These are phyloP conservation scores for Zasmidium angulare DNA, from an alignment of 2,329 filamentous ascomycete genomes.

Conservation along the genomic window DNA sequence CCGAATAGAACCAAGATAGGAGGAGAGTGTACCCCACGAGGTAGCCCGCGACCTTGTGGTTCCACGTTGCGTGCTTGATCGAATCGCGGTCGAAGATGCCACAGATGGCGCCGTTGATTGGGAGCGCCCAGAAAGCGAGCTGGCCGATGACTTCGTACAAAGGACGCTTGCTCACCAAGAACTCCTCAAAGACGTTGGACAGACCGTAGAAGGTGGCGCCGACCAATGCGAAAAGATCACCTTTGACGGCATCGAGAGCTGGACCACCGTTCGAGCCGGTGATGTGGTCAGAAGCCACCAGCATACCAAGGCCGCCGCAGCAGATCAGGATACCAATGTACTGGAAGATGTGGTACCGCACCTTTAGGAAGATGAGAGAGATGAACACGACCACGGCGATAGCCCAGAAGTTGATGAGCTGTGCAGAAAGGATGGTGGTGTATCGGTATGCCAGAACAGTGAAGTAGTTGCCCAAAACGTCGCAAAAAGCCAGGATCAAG, in stretches of 20 bases:
- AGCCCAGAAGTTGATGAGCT: slow-evolving; percentile 98
- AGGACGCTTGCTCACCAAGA: slow-evolving; percentile 81
- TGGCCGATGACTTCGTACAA: slow-evolving; percentile 93
- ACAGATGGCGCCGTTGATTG: slow-evolving; percentile 89
- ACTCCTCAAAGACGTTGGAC: slow-evolving; percentile 90
- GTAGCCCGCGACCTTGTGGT: slow-evolving; percentile 67
- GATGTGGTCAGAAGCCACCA: slow-evolving; percentile 85
- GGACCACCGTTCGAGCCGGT: slow-evolving; percentile 70
- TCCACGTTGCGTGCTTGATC: slow-evolving; percentile 56
- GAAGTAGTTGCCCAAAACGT: slow-evolving; percentile 98
- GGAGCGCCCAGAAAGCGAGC: slow-evolving; percentile 80
- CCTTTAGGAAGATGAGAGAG: slow-evolving; percentile 77
- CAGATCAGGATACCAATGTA: slow-evolving; percentile 83
- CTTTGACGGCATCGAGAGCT: slow-evolving; percentile 74
- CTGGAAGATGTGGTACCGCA: slow-evolving; percentile 87
- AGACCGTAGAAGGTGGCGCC: slow-evolving; percentile 90
- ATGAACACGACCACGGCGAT: slow-evolving; percentile 88
- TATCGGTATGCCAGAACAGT: slow-evolving; percentile 90
- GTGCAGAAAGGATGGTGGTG: slow-evolving; percentile 87
- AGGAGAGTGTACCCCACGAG: slow-evolving; percentile 86
- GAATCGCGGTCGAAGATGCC: slow-evolving; percentile 83
- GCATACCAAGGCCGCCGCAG: slow-evolving; percentile 84
- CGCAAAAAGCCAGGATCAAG: slow-evolving; percentile 85
- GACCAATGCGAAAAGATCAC: slow-evolving; percentile 86
- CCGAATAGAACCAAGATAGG: slow-evolving; percentile 80